phyloP scores from a whole-genome alignment of 306 rosid genomes.

The Corylus heterophylla region DNA sequence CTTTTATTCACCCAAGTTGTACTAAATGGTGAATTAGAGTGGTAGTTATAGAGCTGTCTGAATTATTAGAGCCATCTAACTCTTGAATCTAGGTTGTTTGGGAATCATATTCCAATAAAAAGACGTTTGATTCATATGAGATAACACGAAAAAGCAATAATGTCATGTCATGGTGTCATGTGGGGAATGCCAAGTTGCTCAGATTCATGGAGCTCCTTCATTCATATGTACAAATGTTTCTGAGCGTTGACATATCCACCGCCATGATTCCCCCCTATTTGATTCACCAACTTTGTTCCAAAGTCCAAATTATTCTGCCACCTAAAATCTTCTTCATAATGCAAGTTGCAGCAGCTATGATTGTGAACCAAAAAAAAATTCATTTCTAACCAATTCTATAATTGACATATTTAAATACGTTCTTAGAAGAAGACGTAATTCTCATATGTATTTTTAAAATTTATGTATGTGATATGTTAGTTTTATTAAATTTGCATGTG shows the following conservation, averaged over 20 bases:
- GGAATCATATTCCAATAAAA: constrained; percentile 2
- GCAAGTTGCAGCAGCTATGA: not conserved
- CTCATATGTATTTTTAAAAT: too few relatives aligned
- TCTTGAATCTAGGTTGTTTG: not conserved
- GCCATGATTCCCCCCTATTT: constrained; percentile 9
- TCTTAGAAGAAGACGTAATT: too few relatives aligned
- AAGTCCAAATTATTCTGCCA: not conserved
- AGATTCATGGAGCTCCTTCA: constrained; percentile 11
- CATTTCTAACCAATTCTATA: too few relatives aligned
- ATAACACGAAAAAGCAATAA: not conserved
- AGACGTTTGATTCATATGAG: not conserved
- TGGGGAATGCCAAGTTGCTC: constrained; percentile 14
- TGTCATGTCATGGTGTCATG: constrained; percentile 23
- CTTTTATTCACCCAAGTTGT: too few relatives aligned
- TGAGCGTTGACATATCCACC: constrained; percentile 41
- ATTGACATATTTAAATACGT: not conserved
- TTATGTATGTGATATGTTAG: too few relatives aligned
- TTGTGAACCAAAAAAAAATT: too few relatives aligned
- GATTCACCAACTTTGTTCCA: constrained; percentile 20
- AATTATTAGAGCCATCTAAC: not conserved
- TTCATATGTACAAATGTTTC: constrained; percentile 13
- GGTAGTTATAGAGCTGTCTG: too few relatives aligned
- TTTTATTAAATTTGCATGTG: too few relatives aligned
- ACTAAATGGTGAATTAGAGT: too few relatives aligned
- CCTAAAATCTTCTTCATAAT: too few relatives aligned